Evolutionary conservation across 495 filamentous ascomycete species (phyloP).

Genomic region (Aspergillus indologenus): DNA sequence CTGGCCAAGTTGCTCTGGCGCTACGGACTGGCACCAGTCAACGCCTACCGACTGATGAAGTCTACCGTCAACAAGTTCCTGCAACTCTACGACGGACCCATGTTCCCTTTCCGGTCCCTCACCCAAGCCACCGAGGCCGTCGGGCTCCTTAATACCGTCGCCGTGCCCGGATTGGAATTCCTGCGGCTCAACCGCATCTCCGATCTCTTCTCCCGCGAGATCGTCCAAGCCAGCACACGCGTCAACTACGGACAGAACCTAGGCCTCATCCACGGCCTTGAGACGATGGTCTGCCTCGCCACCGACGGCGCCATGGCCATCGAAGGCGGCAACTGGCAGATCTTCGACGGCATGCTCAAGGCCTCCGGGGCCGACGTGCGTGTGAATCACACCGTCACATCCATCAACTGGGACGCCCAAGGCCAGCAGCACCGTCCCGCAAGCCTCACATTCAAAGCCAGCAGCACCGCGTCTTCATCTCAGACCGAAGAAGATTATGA

Average conservation of each 20-base stretch:
- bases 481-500: constrained; percentile 57
- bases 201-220: constrained; percentile 67
- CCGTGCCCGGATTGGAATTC: constrained; percentile 67
- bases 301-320: constrained; percentile 79
- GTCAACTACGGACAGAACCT: constrained; percentile 97
- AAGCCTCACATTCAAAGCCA: constrained; percentile 43
- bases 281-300: constrained; percentile 92
- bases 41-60: constrained; percentile 71
- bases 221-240: constrained; percentile 87
- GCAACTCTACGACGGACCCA: constrained; percentile 72
- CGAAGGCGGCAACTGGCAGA: constrained; percentile 89
- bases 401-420: constrained; percentile 47
- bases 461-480: constrained; percentile 13
- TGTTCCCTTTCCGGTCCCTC: constrained; percentile 81
- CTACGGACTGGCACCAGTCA: constrained; percentile 77
- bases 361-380: constrained; percentile 55
- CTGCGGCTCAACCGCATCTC: constrained; percentile 66
- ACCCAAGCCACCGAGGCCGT: constrained; percentile 61
- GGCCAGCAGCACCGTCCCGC: constrained; percentile 32
- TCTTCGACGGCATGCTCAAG: constrained; percentile 79
- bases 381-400: constrained; percentile 69
- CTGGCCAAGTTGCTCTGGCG: constrained; percentile 75
- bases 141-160: constrained; percentile 61
- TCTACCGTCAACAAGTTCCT: constrained; percentile 69
- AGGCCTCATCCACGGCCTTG: constrained; percentile 77